Evolutionary conservation across 1,284 basidiomycete genomes (phyloP).

Genomic region (Irpex sp.): DNA sequence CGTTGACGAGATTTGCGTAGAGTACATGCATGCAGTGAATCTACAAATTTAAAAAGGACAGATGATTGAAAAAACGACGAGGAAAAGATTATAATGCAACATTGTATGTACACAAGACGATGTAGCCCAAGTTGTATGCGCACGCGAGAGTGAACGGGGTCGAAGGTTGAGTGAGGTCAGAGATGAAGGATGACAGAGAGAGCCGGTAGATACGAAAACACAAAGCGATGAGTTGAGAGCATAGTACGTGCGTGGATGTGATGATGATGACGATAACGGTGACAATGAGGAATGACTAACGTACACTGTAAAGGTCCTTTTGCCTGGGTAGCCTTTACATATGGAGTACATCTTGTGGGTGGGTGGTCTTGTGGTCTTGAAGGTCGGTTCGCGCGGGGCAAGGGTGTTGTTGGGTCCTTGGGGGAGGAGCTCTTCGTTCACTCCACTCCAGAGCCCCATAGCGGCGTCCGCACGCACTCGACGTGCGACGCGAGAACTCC

Average conservation of each 20-base stretch:
- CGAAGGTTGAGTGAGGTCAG: background rate
- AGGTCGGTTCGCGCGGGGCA: conserved; percentile 26
- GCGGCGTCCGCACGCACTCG: background rate
- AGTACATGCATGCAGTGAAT: background rate
- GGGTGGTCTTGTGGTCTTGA: conserved; percentile 13
- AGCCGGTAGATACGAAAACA: background rate
- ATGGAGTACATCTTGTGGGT: background rate
- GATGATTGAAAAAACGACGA: background rate
- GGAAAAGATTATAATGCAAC: background rate
- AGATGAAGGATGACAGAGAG: background rate
- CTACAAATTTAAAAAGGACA: background rate
- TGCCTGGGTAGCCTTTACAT: background rate
- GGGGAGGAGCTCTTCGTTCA: background rate
- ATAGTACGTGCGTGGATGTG: background rate
- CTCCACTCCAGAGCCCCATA: background rate
- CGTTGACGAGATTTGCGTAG: background rate
- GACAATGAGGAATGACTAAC: background rate
- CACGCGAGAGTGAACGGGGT: background rate
- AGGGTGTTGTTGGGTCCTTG: background rate
- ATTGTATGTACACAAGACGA: background rate
- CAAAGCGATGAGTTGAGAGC: background rate
- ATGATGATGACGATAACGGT: background rate
- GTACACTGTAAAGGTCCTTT: conserved; percentile 1
- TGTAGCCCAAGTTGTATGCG: background rate
- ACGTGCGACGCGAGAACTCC: background rate